Evolutionary conservation across 2,329 filamentous ascomycete genomes (phyloP).

Genomic region (Penicillium sp.): DNA sequence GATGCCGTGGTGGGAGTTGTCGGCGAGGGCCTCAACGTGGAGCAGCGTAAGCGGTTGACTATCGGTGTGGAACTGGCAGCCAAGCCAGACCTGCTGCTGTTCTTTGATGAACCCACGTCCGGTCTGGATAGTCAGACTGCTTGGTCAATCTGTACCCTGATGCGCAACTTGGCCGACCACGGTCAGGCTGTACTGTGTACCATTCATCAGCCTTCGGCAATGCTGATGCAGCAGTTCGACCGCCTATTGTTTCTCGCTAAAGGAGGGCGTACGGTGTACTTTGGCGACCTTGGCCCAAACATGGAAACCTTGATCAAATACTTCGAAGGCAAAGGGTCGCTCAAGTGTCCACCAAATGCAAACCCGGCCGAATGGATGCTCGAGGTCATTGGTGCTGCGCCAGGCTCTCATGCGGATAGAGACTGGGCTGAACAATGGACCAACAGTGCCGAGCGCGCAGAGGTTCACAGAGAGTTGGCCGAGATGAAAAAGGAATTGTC

Average conservation of each 20-base stretch:
- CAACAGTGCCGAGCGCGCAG: slow-evolving; percentile 54
- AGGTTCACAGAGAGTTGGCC: slow-evolving; percentile 53
- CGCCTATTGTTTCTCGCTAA: slow-evolving; percentile 61
- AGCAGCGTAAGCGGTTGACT: slow-evolving; percentile 74
- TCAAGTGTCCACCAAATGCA: slow-evolving; percentile 57
- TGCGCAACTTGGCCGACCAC: slow-evolving; percentile 83
- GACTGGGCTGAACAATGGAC: slow-evolving; percentile 66
- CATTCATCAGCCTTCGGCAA: slow-evolving; percentile 91
- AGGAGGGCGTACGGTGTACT: slow-evolving; percentile 67
- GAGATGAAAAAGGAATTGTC: slow-evolving; percentile 21
- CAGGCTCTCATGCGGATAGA: slow-evolving; percentile 60
- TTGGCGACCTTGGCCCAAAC: slow-evolving; percentile 63
- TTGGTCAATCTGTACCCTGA: slow-evolving; percentile 83
- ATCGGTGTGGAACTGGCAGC: slow-evolving; percentile 93
- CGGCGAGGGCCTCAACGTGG: slow-evolving; percentile 68
- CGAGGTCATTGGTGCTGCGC: slow-evolving; percentile 57
- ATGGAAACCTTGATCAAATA: slow-evolving; percentile 58
- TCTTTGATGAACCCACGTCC: slow-evolving; percentile 92
- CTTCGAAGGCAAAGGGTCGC: slow-evolving; percentile 64
- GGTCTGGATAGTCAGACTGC: slow-evolving; percentile 94
- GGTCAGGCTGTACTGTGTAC: slow-evolving; percentile 93
- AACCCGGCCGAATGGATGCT: slow-evolving; percentile 79
- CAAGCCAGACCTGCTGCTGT: slow-evolving; percentile 82
- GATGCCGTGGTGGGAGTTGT: slow-evolving; percentile 88
- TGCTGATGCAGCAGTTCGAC: slow-evolving; percentile 85